Evolutionary conservation across 1,284 basidiomycete genomes (phyloP), one percentile per base, ranked within the genome.

Genomic region (Ganoderma leucocontextum): DNA sequence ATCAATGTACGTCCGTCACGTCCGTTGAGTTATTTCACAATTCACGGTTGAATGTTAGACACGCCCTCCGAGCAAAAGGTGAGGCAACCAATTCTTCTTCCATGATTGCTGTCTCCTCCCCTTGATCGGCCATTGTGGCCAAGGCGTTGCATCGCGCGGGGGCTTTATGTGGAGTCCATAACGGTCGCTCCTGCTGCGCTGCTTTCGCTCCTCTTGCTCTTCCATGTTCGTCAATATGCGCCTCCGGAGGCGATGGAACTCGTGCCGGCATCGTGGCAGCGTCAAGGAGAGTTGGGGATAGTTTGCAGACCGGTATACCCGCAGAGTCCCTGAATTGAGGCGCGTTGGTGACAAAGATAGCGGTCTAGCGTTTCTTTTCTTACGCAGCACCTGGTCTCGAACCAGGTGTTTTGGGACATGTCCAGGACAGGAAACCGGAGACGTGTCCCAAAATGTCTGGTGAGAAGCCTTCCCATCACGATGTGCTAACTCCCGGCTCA

Each of bases 41-140:
- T 38, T 9, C 13, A 39, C 4, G 9, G 9, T 17, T 4, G 35
- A 19, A 29, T 42, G 2, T 15, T 12, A 95, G 88, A 92, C 93
- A 82, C 89, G 94, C 38, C 93, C 94, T 6, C 92, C 93, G 25
- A 92, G 94, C 1, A 94, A 95, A 82, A 93, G 93, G 36, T 39
- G 94, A 87, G 91, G 93, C 82, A 2, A 88, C 93, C 47, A 92
- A 93, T 4, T 92, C 93, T 36, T 91, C 94, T 1, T 19, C 2
- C 29, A 8, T 17, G 52, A 0, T 55, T 55, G 15, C 12, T 19
- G 0, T 4, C 15, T 19, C 29, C 47, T 19, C 93, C 19, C 35
- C 17, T 1, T 8, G n/a, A 95, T 81, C 93, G 93, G 86, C 95
- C 75, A 67, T 85, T 79, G n/a, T 4, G 29, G 3, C n/a, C n/a